phyloP scores from a whole-genome alignment of 495 filamentous ascomycete species.

The Lepidopterella palustris region DNA sequence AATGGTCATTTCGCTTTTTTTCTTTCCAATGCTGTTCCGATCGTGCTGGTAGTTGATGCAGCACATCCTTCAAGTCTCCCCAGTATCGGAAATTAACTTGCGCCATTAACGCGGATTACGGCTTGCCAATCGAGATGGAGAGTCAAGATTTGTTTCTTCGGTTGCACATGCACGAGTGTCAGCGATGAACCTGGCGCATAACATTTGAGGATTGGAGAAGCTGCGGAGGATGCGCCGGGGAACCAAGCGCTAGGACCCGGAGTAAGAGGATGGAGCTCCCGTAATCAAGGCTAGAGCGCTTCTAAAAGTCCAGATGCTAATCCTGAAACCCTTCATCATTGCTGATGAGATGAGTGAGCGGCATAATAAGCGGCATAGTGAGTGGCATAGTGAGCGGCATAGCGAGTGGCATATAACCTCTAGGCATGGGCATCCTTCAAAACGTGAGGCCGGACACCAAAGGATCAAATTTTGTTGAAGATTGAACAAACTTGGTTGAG shows the following conservation, averaged over 20 bases:
- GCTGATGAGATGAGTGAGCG: no score
- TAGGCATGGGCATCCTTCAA: no score
- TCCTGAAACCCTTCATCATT: no score
- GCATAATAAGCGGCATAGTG: no score
- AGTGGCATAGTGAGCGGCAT: no score
- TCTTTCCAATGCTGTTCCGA: not conserved
- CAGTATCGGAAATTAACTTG: not conserved
- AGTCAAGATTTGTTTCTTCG: conserved; percentile 10
- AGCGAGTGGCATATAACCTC: no score
- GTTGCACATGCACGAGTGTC: conserved; percentile 11
- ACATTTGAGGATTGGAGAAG: not conserved
- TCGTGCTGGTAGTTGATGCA: not conserved
- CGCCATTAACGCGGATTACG: not conserved
- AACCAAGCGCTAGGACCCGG: not conserved
- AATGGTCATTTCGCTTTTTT: not conserved
- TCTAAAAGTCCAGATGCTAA: not conserved
- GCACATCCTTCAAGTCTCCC: not conserved
- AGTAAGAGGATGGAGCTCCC: not conserved
- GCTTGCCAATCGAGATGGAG: not conserved
- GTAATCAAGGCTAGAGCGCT: no score
- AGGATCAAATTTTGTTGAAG: no score
- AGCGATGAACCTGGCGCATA: not conserved
- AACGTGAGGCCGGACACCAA: no score
- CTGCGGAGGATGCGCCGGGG: not conserved
- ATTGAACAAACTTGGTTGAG: no score